phyloP scores from a whole-genome alignment of 257 asterid genomes.

The Mitragyna speciosa region DNA sequence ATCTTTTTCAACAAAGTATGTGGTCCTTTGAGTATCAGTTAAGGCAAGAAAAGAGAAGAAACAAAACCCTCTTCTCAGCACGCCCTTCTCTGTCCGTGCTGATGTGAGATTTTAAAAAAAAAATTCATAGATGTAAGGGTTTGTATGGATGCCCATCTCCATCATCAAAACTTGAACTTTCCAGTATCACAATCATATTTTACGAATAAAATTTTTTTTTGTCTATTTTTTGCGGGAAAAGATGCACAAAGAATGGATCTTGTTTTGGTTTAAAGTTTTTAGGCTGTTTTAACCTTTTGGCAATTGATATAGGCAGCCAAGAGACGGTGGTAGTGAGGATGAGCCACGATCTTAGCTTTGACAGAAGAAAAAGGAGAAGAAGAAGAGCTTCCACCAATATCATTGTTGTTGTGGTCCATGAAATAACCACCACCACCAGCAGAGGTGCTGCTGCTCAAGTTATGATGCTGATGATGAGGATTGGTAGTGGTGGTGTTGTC shows the following conservation, averaged over 20 bases:
- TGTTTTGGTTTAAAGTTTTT: neutral
- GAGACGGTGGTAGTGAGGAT: constrained; percentile 88
- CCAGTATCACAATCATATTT: neutral
- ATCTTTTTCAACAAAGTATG: constrained; percentile 21
- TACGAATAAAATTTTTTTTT: neutral
- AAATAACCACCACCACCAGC: constrained; percentile 45
- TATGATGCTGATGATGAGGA: neutral
- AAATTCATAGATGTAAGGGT: neutral
- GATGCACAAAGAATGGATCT: neutral
- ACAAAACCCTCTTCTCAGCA: neutral
- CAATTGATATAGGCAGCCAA: constrained; percentile 76
- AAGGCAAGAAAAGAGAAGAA: constrained; percentile 5
- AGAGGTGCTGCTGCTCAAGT: constrained; percentile 23
- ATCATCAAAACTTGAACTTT: neutral
- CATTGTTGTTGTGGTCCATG: constrained; percentile 43
- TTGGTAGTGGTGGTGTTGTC: constrained; percentile 14
- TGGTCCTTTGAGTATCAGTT: constrained; percentile 5
- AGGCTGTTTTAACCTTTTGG: constrained; percentile 58
- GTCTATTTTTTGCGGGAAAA: neutral
- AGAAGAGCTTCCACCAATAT: constrained; percentile 26
- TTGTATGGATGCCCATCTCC: neutral
- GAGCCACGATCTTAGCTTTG: constrained; percentile 84
- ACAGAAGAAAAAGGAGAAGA: constrained; percentile 30
- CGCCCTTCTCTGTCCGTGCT: neutral
- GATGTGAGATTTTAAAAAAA: neutral